A percentile compares a stretch with the other conserved stretches of the same genome.
Evolutionary conservation across 805 yeast species (phyloP).

Genomic region (Yarrowia osloensis): DNA sequence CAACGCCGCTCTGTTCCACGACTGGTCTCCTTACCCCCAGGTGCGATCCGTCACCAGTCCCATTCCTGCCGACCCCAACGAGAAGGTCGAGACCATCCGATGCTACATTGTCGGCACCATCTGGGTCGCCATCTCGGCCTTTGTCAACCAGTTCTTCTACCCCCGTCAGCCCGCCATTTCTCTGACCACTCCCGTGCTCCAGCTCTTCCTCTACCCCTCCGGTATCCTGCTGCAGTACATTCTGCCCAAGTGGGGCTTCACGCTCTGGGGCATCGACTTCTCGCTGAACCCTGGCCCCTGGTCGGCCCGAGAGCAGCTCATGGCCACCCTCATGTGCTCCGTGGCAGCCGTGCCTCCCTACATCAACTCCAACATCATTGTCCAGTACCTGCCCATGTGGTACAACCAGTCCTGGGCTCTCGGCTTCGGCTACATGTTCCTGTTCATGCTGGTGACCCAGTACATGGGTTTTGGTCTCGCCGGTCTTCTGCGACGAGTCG

Average conservation of each 20-base stretch:
- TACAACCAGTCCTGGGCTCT: slow-evolving; percentile 43
- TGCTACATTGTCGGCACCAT: slow-evolving; percentile 54
- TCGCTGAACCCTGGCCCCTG: slow-evolving; percentile 64
- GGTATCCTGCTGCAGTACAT: slow-evolving; percentile 51
- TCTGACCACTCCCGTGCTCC: slow-evolving; percentile 55
- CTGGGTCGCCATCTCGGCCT: slow-evolving; percentile 59
- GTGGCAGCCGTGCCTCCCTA: slow-evolving; percentile 34
- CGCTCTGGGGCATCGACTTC: slow-evolving; percentile 45
- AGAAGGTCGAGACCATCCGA: slow-evolving; percentile 54
- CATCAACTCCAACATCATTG: slow-evolving; percentile 35
- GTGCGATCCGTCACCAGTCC: slow-evolving; percentile 58
- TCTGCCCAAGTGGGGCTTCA: slow-evolving; percentile 52
- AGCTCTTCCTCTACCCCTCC: slow-evolving; percentile 60
- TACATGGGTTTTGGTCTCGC: slow-evolving; percentile 67
- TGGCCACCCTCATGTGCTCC: slow-evolving; percentile 43
- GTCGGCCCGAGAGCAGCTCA: slow-evolving; percentile 62
- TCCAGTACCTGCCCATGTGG: slow-evolving; percentile 42
- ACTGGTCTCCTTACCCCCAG: slow-evolving; percentile 60
- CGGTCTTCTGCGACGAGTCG: slow-evolving; percentile 58
- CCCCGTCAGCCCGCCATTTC: slow-evolving; percentile 57
- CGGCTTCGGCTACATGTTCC: slow-evolving; percentile 46
- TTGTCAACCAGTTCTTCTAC: slow-evolving; percentile 59
- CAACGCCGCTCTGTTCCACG: slow-evolving; percentile 48
- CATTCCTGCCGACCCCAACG: slow-evolving; percentile 50
- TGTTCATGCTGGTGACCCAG: slow-evolving; percentile 59